phyloP scores from a whole-genome alignment of 805 yeast genomes.

The Hanseniaspora clermontiae region DNA sequence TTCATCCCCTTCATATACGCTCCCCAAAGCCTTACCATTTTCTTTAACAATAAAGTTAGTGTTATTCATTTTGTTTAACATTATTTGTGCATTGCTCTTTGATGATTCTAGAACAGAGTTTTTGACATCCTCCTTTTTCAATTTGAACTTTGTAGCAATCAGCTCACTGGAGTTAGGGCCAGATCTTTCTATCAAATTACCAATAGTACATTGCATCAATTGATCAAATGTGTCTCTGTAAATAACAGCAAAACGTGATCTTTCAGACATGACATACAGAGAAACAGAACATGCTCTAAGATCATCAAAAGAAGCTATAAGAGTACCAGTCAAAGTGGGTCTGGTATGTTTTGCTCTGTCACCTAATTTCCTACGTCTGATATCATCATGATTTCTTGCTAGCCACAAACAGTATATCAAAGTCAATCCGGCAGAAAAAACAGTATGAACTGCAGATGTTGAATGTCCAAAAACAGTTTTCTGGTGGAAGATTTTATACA shows the following conservation, averaged over 20 bases:
- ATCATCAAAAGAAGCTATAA: slow-evolving; percentile 48
- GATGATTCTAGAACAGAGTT: not conserved
- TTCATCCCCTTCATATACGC: not conserved
- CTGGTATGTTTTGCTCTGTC: slow-evolving; percentile 49
- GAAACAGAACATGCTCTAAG: slow-evolving; percentile 53
- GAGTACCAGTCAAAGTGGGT: slow-evolving; percentile 42
- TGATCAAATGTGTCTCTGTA: slow-evolving; percentile 60
- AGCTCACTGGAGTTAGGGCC: slow-evolving; percentile 51
- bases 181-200: slow-evolving; percentile 48
- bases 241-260: slow-evolving; percentile 47
- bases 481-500: slow-evolving; percentile 51
- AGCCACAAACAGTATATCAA: slow-evolving; percentile 55
- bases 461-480: slow-evolving; percentile 52
- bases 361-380: slow-evolving; percentile 41
- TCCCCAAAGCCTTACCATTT: not conserved
- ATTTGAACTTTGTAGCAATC: slow-evolving; percentile 25
- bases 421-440: slow-evolving; percentile 58
- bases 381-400: slow-evolving; percentile 48
- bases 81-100: not conserved
- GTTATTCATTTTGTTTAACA: not conserved
- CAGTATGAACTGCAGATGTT: slow-evolving; percentile 53
- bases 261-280: slow-evolving; percentile 52
- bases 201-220: slow-evolving; percentile 50
- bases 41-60: not conserved
- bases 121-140: not conserved